Conservation (phyloP, 1,139 yeast species). For the Geotrichum phurueaensis region DNA sequence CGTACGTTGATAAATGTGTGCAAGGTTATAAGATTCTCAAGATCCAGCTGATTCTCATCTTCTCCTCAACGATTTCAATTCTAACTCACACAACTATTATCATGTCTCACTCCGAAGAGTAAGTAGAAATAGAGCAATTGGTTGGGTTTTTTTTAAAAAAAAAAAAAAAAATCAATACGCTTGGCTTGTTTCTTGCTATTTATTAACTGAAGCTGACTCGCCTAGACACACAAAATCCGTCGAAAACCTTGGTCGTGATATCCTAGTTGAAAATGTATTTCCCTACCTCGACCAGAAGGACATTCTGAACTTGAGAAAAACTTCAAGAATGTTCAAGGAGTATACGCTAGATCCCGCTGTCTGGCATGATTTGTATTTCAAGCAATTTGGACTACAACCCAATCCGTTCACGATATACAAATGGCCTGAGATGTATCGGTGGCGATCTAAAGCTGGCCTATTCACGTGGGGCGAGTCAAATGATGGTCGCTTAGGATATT, state of each 20-base stretch:
- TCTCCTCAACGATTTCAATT: neutral
- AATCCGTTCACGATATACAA: conserved; percentile 29
- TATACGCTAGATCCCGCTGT: conserved; percentile 26
- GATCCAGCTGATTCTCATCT: neutral
- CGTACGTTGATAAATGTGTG: too few species aligned
- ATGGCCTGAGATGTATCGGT: conserved; percentile 49
- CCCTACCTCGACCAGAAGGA: conserved; percentile 26
- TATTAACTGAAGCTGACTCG: neutral
- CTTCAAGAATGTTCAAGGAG: conserved; percentile 21
- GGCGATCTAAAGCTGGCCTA: conserved; percentile 43
- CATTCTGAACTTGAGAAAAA: conserved; percentile 22
- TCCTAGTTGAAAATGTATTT: conserved; percentile 30
- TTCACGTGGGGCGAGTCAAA: conserved; percentile 60
- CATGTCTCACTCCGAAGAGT: neutral
- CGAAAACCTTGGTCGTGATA: conserved; percentile 27
- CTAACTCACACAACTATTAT: neutral
- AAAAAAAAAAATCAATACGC: neutral
- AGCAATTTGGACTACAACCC: conserved; percentile 28
- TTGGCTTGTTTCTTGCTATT: neutral
- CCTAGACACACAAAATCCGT: neutral
- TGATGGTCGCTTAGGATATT: conserved; percentile 55
- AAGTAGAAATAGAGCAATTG: neutral
- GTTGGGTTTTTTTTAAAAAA: too few species aligned
- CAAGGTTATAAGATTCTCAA: too few species aligned
- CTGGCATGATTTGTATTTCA: conserved; percentile 30